Base-by-base conservation (phyloP, 2,329 filamentous ascomycete genomes). In the Lithohypha guttulata region DNA sequence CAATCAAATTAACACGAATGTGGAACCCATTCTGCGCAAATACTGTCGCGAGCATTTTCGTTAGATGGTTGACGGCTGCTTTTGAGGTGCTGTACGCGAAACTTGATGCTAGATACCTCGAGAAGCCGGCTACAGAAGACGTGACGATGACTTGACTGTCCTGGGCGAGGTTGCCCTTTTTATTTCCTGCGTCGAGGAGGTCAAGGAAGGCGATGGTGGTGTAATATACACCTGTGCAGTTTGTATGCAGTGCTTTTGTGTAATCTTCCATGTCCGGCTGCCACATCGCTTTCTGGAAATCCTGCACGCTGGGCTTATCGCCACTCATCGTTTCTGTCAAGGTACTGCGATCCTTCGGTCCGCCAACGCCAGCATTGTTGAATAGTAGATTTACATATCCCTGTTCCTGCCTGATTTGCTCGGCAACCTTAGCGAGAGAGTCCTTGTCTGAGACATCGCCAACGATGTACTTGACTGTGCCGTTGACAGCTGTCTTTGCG, bases 1-100 rank as follows among this genome's bases (percentile, higher is more conserved):
- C 60, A 31, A 72, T 57, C 1, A 63, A 58, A 52, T 72, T 72
- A 8, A 61, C 59, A 1, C 69, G 59, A 23, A 73, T 70, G n/a
- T 56, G 51, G 21, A 60, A 58, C 7, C n/a, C 7, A 13, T 36
- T 26, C 22, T 49, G 37, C 49, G 56, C n/a, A 47, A 62, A 43
- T 57, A 44, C 47, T 2, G 66, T 71, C 0, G 64, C 54, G 14
- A 71, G 54, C 52, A 61, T 59, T 54, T 72, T 72, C 20, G 67
- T 59, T 41, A 72, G 45, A 45, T 69, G 64, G 1, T 59, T 69
- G 3, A 59, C 56, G 0, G 60, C 66, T 1, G 66, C 63, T 49
- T 73, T 72, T 33, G 62, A 63, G 3, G 59, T 45, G 11, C 55
- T 61, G 49, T 70, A 70, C 2, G 65, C 62, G 42, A 62, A 62